Base-by-base conservation (phyloP, 805 yeast species). In the Metschnikowia lunata region DNA sequence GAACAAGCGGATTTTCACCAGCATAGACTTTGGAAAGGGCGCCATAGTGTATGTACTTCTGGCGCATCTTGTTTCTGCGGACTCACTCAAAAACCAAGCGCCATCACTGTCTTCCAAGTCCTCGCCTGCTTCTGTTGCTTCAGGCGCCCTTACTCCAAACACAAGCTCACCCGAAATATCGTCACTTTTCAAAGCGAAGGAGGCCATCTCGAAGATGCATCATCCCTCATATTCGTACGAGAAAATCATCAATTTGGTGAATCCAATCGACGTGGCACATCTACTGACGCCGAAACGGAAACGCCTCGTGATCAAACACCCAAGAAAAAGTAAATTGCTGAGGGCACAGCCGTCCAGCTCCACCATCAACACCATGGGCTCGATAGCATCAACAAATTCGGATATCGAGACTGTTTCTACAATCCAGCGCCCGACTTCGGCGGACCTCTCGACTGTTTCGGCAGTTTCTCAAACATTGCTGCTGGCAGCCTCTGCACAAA, bases 1-100 rank as follows among this genome's bases (percentile, higher is more conserved):
- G 1, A 75, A 74, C 52, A 80, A 78, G 50, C 77, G 85, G 51
- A 75, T 87, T 3, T 83, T 73, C 61, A 85, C 93, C 18, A 80
- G 88, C 40, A 76, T 89, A 26, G 82, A 81, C 51, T 89, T 89
- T 55, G 96, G 90, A 53, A 80, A 82, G 55, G 97, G 97, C n/a
- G 77, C 87, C 14, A 86, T 89, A 12, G 62, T 76, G 4, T 89
- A 89, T 61, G 63, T 66, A 29, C 66, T 89, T 36, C 75, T 78
- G 38, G 83, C 83, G 9, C 68, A 80, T 3, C 61, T 71, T 10
- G 31, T 40, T 10, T 39, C 46, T n/a, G 42, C 42, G n/a, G 54
- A 52, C 23, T 13, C 44, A n/a, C 29, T 44, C 30, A 43, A 41
- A 38, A 29, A 29, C 31, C 31, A 29, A 12, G n/a, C n/a, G n/a